phyloP scores from a whole-genome alignment of 106 monocot genomes.

The Dendrobium officinale region DNA sequence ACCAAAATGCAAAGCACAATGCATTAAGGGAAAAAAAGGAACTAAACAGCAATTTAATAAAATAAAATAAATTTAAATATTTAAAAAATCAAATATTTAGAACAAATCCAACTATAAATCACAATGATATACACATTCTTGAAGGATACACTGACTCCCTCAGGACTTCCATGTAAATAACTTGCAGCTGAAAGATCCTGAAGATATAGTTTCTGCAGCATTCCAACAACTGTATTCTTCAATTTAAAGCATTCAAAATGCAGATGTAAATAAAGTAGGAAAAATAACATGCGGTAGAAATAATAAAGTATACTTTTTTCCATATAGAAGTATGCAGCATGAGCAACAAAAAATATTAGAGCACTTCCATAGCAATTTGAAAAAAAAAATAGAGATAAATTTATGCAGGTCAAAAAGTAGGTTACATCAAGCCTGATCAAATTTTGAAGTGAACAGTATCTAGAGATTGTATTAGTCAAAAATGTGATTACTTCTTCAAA shows the following conservation, averaged over 20 bases:
- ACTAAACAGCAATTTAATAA: not conserved
- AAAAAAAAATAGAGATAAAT: not conserved
- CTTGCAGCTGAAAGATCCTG: constrained; percentile 68
- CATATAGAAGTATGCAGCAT: not conserved
- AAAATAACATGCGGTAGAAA: not conserved
- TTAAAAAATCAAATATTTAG: not conserved
- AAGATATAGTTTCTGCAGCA: constrained; percentile 31
- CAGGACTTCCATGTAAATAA: constrained; percentile 81
- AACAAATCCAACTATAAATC: not conserved
- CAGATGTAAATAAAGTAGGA: not conserved
- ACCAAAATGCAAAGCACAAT: not conserved
- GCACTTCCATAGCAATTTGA: not conserved
- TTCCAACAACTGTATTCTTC: constrained; percentile 23
- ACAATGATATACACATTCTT: not conserved
- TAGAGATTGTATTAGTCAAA: not conserved
- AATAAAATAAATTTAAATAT: not conserved
- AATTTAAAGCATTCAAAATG: not conserved
- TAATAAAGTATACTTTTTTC: not conserved
- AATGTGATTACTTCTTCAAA: not conserved
- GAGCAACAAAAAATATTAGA: not conserved
- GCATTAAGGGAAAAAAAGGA: not conserved
- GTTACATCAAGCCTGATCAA: not conserved
- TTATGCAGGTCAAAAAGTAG: not conserved
- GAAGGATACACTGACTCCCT: constrained; percentile 91
- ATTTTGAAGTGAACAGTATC: not conserved